A percentile compares a stretch with the other conserved stretches of the same genome.
Evolutionary conservation across 176 grass and related monocot species (phyloP).

Genomic region (bread wheat (Triticum aestivum)): DNA sequence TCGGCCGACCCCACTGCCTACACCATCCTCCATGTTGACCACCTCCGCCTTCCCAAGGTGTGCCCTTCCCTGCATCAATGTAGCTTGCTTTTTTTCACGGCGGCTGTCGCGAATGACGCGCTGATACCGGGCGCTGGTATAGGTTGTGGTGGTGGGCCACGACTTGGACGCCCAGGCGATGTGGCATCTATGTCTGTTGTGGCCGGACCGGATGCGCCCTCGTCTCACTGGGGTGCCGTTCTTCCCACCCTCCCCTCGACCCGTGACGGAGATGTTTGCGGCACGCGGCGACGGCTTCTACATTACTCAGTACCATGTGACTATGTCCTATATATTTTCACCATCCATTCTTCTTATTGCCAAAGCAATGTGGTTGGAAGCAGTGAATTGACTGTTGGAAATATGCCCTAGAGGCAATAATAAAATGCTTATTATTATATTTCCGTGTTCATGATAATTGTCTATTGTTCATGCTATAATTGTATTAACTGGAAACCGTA

Average conservation of each 20-base stretch:
- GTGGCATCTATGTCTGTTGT: constrained; percentile 56
- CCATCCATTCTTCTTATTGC: neutral
- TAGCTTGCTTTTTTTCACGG: neutral
- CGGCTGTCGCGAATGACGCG: neutral
- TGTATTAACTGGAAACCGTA: too few species aligned
- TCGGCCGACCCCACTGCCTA: constrained; percentile 33
- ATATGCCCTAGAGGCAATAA: too few species aligned
- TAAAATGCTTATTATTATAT: too few species aligned
- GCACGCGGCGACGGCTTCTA: constrained; percentile 47
- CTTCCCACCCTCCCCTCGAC: constrained; percentile 9
- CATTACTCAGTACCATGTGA: constrained; percentile 53
- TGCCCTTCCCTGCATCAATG: neutral
- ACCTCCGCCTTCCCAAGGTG: constrained; percentile 49
- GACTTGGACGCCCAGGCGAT: constrained; percentile 45
- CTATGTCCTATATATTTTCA: neutral
- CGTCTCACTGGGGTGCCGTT: constrained; percentile 37
- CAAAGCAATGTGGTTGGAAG: neutral
- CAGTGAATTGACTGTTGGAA: too few species aligned
- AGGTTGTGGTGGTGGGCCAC: constrained; percentile 63
- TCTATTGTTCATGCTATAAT: too few species aligned
- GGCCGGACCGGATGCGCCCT: constrained; percentile 51
- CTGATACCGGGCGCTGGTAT: neutral
- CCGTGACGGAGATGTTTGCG: neutral
- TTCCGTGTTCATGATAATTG: too few species aligned
- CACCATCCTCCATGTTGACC: constrained; percentile 42